These are phyloP conservation scores for Tilletia horrida DNA, from an alignment of 1,284 basidiomycete species.

Conservation along the genomic window DNA sequence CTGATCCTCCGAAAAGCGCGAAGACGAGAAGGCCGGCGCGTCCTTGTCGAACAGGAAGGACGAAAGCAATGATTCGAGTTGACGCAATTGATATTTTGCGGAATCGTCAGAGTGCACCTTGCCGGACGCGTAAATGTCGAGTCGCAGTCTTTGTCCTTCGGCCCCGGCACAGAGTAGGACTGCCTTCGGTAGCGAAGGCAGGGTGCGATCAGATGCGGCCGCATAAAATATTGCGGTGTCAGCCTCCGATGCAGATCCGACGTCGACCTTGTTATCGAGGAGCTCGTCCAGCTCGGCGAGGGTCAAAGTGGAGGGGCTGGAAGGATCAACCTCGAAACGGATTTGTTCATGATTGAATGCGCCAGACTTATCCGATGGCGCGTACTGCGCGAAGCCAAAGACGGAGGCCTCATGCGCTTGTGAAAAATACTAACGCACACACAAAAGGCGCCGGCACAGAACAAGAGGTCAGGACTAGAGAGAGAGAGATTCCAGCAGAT, in stretches of 20 bases:
- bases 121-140: slow-evolving; percentile 25
- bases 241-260: neutral
- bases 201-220: neutral
- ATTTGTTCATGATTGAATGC: neutral
- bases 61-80: slow-evolving; percentile 32
- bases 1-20: slow-evolving; percentile 31
- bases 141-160: neutral
- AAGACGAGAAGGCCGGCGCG: slow-evolving; percentile 29
- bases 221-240: neutral
- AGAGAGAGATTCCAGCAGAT: too few relatives aligned
- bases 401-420: slow-evolving; percentile 3
- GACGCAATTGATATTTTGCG: slow-evolving; percentile 33
- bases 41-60: slow-evolving; percentile 26
- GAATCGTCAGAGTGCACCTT: slow-evolving; percentile 35
- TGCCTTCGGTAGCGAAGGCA: neutral
- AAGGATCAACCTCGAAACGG: neutral
- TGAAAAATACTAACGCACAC: neutral
- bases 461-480: slow-evolving; percentile 28
- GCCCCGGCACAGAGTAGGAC: neutral
- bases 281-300: slow-evolving; percentile 27
- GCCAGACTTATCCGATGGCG: neutral
- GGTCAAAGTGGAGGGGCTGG: neutral
- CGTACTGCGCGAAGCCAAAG: neutral
- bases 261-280: slow-evolving; percentile 3
- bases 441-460: too few relatives aligned